These are phyloP conservation scores for Hanseniaspora nectarophila DNA, from an alignment of 805 yeast species.

Conservation along the genomic window DNA sequence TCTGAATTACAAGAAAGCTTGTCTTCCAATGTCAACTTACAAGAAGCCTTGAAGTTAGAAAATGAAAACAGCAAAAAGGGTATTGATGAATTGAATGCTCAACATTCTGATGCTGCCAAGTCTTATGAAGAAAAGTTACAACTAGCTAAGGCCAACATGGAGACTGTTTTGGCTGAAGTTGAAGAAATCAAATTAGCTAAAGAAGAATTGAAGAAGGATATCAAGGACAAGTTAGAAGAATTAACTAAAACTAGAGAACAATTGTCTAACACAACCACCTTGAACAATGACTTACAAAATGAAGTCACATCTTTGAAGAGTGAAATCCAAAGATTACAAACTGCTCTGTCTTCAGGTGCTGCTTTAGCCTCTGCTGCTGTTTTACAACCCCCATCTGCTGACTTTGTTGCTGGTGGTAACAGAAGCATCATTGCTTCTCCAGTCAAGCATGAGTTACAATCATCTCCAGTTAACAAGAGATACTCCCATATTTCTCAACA, in stretches of 20 bases:
- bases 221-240: constrained; percentile 48
- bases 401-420: constrained; percentile 19
- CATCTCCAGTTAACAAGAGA: constrained; percentile 12
- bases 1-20: constrained; percentile 39
- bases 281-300: constrained; percentile 53
- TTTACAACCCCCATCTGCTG: constrained; percentile 28
- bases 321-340: constrained; percentile 37
- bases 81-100: constrained; percentile 34
- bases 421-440: constrained; percentile 16
- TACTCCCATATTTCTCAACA: constrained; percentile 18
- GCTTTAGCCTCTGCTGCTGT: constrained; percentile 22
- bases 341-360: constrained; percentile 26
- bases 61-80: constrained; percentile 42
- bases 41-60: constrained; percentile 42
- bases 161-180: constrained; percentile 46
- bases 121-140: constrained; percentile 45
- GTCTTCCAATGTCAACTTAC: constrained; percentile 42
- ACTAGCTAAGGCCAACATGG: constrained; percentile 43
- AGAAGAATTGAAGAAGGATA: constrained; percentile 50
- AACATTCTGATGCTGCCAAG: constrained; percentile 40
- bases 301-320: constrained; percentile 40
- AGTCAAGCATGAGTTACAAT: constrained; percentile 14
- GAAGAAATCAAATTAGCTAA: constrained; percentile 51
- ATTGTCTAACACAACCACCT: constrained; percentile 46
- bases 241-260: constrained; percentile 49